Evolutionary conservation across 2,329 filamentous ascomycete species (phyloP).

Genomic region (Rutstroemia sp.): DNA sequence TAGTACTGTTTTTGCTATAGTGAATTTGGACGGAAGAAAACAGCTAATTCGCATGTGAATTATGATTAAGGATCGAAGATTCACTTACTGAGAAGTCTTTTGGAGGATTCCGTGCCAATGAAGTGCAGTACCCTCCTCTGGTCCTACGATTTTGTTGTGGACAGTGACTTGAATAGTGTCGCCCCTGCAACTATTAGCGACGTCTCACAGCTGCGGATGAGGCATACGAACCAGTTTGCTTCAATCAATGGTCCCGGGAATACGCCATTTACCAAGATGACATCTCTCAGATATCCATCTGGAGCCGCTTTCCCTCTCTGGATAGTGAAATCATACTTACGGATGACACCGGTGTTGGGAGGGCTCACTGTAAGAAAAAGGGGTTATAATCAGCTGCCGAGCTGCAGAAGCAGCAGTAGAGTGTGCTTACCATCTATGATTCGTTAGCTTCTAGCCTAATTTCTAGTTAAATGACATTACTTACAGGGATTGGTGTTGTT

Average conservation of each 20-base stretch:
- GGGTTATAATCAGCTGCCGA: background rate
- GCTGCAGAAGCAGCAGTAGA: background rate
- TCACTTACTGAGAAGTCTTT: conserved; percentile 19
- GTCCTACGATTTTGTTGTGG: conserved; percentile 55
- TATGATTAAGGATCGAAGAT: no score
- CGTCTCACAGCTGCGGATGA: background rate
- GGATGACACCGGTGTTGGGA: conserved; percentile 30
- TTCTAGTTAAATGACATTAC: background rate
- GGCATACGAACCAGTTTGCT: conserved; percentile 27
- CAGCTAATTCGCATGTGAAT: no score
- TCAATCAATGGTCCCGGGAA: conserved; percentile 31
- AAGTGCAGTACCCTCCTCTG: conserved; percentile 30
- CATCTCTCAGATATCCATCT: conserved; percentile 41
- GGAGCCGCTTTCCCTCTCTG: conserved; percentile 26
- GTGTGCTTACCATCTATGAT: conserved; percentile 10
- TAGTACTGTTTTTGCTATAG: background rate
- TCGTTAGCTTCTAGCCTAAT: background rate
- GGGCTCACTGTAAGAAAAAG: background rate
- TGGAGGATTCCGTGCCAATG: conserved; percentile 45
- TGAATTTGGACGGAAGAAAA: no score
- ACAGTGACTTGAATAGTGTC: conserved; percentile 54
- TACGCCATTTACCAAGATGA: conserved; percentile 35
- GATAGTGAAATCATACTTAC: conserved; percentile 29
- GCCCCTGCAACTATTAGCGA: conserved; percentile 16
- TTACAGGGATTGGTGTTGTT: conserved; percentile 32